Evolutionary conservation across 1,284 basidiomycete genomes (phyloP).

Genomic region (Ceratobasidium theobromae): DNA sequence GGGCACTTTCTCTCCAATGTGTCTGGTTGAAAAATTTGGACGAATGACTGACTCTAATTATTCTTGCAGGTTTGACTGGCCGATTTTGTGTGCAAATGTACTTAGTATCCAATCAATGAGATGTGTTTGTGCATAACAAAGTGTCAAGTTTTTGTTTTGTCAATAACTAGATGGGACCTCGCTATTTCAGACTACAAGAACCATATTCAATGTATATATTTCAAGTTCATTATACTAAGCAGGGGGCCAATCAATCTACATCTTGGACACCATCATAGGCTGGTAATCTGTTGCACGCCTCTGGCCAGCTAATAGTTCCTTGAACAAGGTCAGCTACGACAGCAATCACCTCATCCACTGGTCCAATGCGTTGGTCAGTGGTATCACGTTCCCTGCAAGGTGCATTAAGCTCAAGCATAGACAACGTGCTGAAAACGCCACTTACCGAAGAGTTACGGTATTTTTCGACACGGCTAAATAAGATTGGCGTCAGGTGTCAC

Average conservation of each 20-base stretch:
- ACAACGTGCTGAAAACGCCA: not conserved
- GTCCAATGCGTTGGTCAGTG: constrained; percentile 89
- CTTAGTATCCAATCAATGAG: no score
- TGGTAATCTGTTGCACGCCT: constrained; percentile 71
- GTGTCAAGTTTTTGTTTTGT: no score
- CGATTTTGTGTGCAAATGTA: not conserved
- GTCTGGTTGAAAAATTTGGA: not conserved
- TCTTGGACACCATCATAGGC: constrained; percentile 91
- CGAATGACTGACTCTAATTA: not conserved
- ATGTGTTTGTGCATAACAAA: not conserved
- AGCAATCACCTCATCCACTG: constrained; percentile 85
- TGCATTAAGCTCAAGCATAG: not conserved
- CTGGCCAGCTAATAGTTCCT: constrained; percentile 74
- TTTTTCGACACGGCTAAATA: constrained; percentile 36
- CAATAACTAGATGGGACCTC: no score
- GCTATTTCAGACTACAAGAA: no score
- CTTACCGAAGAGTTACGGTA: constrained; percentile 38
- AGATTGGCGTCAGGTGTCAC: not conserved
- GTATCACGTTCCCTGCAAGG: constrained; percentile 83
- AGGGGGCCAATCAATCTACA: constrained; percentile 47
- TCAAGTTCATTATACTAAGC: not conserved
- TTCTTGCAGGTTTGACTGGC: not conserved
- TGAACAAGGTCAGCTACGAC: constrained; percentile 77
- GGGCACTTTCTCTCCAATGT: not conserved
- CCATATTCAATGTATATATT: constrained; percentile 11